Evolutionary conservation across 129 eudicot genomes (phyloP).

Genomic region (Deinandra increscens): DNA sequence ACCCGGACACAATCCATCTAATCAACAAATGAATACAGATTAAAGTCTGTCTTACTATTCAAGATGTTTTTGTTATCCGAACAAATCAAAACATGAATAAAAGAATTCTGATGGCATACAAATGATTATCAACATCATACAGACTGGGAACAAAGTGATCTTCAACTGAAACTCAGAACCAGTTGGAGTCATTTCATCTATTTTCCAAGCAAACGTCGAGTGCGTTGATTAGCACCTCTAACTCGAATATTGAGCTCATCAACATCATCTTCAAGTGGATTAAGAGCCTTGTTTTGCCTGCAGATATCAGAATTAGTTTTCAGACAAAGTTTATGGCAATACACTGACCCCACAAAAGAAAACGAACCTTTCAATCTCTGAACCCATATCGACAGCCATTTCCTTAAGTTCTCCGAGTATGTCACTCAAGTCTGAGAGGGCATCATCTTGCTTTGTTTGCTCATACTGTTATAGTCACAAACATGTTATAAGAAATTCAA

Average conservation of each 20-base stretch:
- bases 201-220: conserved; percentile 68
- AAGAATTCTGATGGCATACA: conserved; percentile 2
- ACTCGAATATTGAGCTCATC: conserved; percentile 67
- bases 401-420: conserved; percentile 78
- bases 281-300: conserved; percentile 76
- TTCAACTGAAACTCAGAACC: neutral
- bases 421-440: conserved; percentile 73
- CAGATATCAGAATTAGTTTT: conserved; percentile 12
- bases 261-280: conserved; percentile 64
- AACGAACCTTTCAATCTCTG: conserved; percentile 78
- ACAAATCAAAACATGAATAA: neutral
- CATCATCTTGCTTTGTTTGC: conserved; percentile 80
- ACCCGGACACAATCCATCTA: neutral
- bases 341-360: neutral
- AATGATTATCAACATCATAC: conserved; percentile 5
- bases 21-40: neutral
- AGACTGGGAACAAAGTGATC: neutral
- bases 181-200: conserved; percentile 20
- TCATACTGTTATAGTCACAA: conserved; percentile 54
- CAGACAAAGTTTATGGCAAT: neutral
- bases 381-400: conserved; percentile 97
- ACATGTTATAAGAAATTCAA: neutral
- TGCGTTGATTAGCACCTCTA: conserved; percentile 65
- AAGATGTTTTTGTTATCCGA: neutral
- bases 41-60: neutral